A percentile compares a stretch with the other conserved stretches of the same genome.
These are phyloP conservation scores for Ceratocystis lukuohia DNA, from an alignment of 2,329 filamentous ascomycete genomes.

Conservation along the genomic window DNA sequence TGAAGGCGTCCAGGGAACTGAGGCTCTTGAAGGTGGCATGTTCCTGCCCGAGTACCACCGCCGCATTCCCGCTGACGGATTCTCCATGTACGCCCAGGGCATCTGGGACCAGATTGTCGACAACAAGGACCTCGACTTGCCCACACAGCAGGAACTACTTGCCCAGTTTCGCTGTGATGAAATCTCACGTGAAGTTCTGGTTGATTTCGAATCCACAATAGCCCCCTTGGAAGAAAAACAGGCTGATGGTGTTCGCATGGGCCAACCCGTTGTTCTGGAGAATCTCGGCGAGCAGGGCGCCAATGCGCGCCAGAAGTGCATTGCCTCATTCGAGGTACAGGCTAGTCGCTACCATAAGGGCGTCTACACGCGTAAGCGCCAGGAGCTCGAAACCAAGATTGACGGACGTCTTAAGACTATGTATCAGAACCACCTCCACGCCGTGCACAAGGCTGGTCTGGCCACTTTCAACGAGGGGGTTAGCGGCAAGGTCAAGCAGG, in stretches of 20 bases:
- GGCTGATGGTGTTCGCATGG: slow-evolving; percentile 57
- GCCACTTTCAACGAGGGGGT: slow-evolving; percentile 77
- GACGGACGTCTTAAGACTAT: slow-evolving; percentile 78
- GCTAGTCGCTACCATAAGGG: slow-evolving; percentile 94
- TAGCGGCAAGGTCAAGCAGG: slow-evolving; percentile 70
- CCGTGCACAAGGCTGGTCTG: slow-evolving; percentile 81
- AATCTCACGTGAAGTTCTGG: slow-evolving; percentile 77
- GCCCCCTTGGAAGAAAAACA: slow-evolving; percentile 76
- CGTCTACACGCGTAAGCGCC: slow-evolving; percentile 74
- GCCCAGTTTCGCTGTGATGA: slow-evolving; percentile 97
- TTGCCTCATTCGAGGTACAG: slow-evolving; percentile 78
- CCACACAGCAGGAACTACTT: slow-evolving; percentile 90
- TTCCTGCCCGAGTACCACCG: slow-evolving; percentile 92
- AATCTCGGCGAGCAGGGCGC: slow-evolving; percentile 65
- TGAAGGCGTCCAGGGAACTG: slow-evolving; percentile 44
- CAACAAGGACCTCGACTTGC: slow-evolving; percentile 95
- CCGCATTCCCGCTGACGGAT: slow-evolving; percentile 92
- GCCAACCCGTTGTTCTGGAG: slow-evolving; percentile 57
- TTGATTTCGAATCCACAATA: slow-evolving; percentile 72
- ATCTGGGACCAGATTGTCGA: slow-evolving; percentile 98
- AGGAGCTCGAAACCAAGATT: slow-evolving; percentile 74
- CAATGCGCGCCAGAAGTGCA: slow-evolving; percentile 53
- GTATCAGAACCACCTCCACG: slow-evolving; percentile 75
- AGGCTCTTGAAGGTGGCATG: slow-evolving; percentile 63
- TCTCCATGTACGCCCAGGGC: slow-evolving; percentile 81